Base-by-base conservation (phyloP, 2,329 filamentous ascomycete species). In the Hymenoscyphus fraxineus region DNA sequence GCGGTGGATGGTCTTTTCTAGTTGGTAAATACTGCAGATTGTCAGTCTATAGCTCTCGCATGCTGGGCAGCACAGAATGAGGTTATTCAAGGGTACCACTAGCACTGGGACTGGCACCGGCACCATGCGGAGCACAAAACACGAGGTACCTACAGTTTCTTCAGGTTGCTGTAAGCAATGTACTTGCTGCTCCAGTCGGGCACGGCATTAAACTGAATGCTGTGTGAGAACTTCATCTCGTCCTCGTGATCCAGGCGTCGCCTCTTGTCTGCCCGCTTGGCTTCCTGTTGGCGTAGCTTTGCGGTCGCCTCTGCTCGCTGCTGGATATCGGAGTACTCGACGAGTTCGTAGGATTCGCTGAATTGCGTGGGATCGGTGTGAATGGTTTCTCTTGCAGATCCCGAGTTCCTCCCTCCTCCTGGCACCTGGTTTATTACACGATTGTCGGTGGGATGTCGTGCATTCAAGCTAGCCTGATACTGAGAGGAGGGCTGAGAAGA, bases 161-260 rank as follows among this genome's bases (percentile, higher is more conserved):
- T 99, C 72, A 99, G 85, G 75, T 97, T 98, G 80, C 93, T 97
- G 79, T 99, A 99, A 66, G 93, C 91, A 75, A 99, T 96, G 79
- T 99, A 99, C 78, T 98, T 88, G 73, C 89, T 93, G 81, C 92
- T 97, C 95, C 95, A 99, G 79, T 99, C 95, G n/a, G 95, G 95
- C 72, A 99, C 95, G 68, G 95, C 93, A 81, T 99, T 99, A 81
- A 99, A 99, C 82, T 99, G 95, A 73, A 99, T 89, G 79, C 94
- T 98, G 78, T 99, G 95, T 19, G 94, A 98, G 83, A 99, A 99
- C 88, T 98, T 98, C 95, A 99, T 99, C 76, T 92, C 91, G 87
- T 90, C 88, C 70, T 83, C 85, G 72, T 88, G 82, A 72, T 91
- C 85, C 73, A 93, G 87, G 83, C 85, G 85, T 74, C 81, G 81